Evolutionary conservation across 306 rosid species (phyloP), one percentile per base, ranked within the genome.

Genomic region (Carpinus viminea): DNA sequence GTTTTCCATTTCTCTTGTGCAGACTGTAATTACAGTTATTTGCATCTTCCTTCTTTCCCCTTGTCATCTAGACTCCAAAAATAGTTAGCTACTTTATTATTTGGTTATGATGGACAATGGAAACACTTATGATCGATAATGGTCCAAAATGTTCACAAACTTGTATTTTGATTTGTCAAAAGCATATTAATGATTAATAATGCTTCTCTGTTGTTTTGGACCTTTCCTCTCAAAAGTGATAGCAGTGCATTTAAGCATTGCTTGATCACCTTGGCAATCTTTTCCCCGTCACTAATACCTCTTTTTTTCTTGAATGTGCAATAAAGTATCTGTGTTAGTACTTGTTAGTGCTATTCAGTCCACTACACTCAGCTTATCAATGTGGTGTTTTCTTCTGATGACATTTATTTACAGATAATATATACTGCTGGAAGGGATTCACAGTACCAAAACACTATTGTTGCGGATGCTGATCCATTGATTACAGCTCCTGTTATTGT

Each of bases 361-460:
- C 62, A 45, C 36, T 16, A 31, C 51, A 65, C 69, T 24, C 34
- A 48, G 70, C 77, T 26, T 76, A 76, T 75, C 55, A 9, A 55
- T 41, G 66, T 64, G 57, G 62, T 62, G 26, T 70, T 70, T 76
- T 74, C 70, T 70, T 78, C 69, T 81, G 52, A 77, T 81, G 79
- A 78, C 46, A 38, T 75, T 81, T 80, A 41, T 78, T 79, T 20
- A 45, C 90, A 95, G 98, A 96, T 95, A 81, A 95, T 90, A 85
- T 91, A 92, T 84, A 95, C 98, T 10, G 98, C 76, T 77, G 98
- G 98, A 83, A 95, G 94, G 85, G 98, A 92, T 74, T 85, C 91
- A 1, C 96, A 86, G 87, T 82, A 90, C 85, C 98, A 91, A 84
- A 83, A 87, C 68, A 90, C 81, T 72, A 54, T 89, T 79, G 89